A percentile compares a stretch with the other conserved stretches of the same genome.
These are phyloP conservation scores for Graphiopsis chlorocephala DNA, from an alignment of 2,329 filamentous ascomycete genomes.

Conservation along the genomic window DNA sequence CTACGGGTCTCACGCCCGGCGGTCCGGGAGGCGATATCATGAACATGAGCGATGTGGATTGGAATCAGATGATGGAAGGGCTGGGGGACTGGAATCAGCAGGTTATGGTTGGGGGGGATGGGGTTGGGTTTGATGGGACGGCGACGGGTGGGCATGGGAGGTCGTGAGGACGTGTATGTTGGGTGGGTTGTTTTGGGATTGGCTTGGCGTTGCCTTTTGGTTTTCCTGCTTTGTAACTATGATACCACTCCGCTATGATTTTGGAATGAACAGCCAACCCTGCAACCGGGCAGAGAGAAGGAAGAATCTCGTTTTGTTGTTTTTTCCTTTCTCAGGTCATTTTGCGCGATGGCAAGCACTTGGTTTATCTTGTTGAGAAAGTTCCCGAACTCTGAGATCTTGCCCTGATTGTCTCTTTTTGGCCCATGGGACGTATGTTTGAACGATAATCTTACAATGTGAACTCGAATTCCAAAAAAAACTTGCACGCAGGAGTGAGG, in stretches of 20 bases:
- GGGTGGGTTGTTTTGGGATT: neutral
- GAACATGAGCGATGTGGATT: conserved; percentile 32
- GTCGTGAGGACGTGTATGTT: neutral
- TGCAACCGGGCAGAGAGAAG: neutral
- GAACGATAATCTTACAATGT: too few species aligned
- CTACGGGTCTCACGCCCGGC: conserved; percentile 22
- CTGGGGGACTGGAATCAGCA: conserved; percentile 18
- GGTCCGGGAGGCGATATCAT: conserved; percentile 24
- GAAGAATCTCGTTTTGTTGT: too few species aligned
- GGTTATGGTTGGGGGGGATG: neutral
- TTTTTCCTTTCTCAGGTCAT: neutral
- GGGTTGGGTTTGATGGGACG: neutral
- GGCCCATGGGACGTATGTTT: too few species aligned
- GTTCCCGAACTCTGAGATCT: too few species aligned
- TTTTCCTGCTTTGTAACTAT: neutral
- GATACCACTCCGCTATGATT: conserved; percentile 8
- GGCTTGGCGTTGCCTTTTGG: neutral
- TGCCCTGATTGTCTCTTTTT: too few species aligned
- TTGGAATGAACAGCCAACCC: neutral
- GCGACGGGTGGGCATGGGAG: neutral
- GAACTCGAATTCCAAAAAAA: too few species aligned
- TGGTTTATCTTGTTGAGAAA: too few species aligned
- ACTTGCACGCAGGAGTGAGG: too few species aligned
- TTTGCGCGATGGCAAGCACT: neutral
- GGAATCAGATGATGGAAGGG: conserved; percentile 30